Percentiles rank a stretch among this genome's conserved stretches.
Evolutionary conservation across 331 rosid genomes (phyloP).

Genomic region (Saraca asoca): DNA sequence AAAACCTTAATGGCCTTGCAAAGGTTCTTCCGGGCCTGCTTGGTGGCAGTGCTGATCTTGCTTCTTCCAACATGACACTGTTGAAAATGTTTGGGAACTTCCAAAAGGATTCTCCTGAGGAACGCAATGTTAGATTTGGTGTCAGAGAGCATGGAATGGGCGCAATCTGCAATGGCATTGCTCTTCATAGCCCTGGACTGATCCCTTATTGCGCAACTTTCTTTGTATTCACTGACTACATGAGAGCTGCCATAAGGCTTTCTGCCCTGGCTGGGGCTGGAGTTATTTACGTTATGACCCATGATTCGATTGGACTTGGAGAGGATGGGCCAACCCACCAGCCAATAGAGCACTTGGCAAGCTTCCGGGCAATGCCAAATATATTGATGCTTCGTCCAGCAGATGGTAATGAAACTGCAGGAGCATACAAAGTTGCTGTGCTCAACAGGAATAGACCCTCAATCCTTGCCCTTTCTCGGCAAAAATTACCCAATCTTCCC

Average conservation of each 20-base stretch:
- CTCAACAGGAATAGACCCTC: constrained; percentile 83
- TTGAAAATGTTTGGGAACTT: constrained; percentile 78
- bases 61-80: constrained; percentile 95
- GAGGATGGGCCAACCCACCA: constrained; percentile 99
- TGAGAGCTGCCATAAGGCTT: constrained; percentile 93
- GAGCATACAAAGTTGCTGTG: constrained; percentile 81
- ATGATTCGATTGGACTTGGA: constrained; percentile 93
- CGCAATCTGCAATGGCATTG: constrained; percentile 90
- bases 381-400: constrained; percentile 96
- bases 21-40: constrained; percentile 85
- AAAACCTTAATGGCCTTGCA: constrained; percentile 82
- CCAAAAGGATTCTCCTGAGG: constrained; percentile 82
- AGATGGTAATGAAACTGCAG: constrained; percentile 97
- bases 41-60: constrained; percentile 98
- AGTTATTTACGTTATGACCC: constrained; percentile 93
- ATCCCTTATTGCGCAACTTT: constrained; percentile 93
- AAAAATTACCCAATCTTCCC: constrained; percentile 73
- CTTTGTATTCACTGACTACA: constrained; percentile 94
- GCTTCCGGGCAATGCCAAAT: constrained; percentile 98
- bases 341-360: constrained; percentile 90
- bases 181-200: constrained; percentile 89
- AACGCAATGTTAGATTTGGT: constrained; percentile 88
- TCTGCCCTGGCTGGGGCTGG: constrained; percentile 75
- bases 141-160: constrained; percentile 97
- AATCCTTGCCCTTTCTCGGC: constrained; percentile 94